These are phyloP conservation scores for Heterococcus sp. DNA, from an alignment of 108 stramenopile genomes.

Conservation along the genomic window DNA sequence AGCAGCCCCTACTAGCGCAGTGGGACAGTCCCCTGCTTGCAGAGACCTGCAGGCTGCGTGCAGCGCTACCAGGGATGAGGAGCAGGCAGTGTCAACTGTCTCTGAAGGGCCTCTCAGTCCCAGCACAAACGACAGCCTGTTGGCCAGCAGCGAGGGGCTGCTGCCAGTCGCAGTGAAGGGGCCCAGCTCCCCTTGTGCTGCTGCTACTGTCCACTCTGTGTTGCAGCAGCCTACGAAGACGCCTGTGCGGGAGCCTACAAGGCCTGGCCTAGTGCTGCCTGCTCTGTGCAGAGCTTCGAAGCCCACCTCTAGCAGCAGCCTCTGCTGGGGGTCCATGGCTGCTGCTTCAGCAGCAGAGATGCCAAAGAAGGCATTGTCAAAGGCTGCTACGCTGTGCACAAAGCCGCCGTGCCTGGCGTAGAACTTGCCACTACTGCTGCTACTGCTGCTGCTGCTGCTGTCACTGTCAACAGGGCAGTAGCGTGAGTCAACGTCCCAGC, in stretches of 20 bases:
- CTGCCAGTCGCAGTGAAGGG: not conserved
- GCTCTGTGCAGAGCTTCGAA: constrained; percentile 54
- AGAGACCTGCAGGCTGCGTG: constrained; percentile 33
- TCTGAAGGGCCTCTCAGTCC: constrained; percentile 52
- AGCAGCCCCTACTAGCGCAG: constrained; percentile 47
- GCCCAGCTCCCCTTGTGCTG: not conserved
- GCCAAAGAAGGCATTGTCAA: constrained; percentile 52
- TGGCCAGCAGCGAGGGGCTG: not conserved
- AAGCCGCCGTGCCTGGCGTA: not conserved
- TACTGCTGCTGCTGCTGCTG: not conserved
- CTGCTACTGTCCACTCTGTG: constrained; percentile 23
- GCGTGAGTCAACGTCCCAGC: constrained; percentile 36
- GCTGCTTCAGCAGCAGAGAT: constrained; percentile 43
- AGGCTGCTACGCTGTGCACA: constrained; percentile 4
- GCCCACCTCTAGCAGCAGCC: constrained; percentile 52
- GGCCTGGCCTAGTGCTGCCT: constrained; percentile 9
- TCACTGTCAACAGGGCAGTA: not conserved
- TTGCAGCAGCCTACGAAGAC: constrained; percentile 41
- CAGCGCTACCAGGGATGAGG: constrained; percentile 56
- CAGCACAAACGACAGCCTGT: constrained; percentile 41
- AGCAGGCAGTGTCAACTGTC: constrained; percentile 59
- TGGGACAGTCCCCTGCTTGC: constrained; percentile 14
- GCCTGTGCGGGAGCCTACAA: constrained; percentile 28
- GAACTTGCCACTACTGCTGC: too few species aligned
- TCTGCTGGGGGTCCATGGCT: constrained; percentile 58